Evolutionary conservation across 441 rosid genomes (phyloP), one percentile per base, ranked within the genome.

Genomic region (Corymbia citriodora): DNA sequence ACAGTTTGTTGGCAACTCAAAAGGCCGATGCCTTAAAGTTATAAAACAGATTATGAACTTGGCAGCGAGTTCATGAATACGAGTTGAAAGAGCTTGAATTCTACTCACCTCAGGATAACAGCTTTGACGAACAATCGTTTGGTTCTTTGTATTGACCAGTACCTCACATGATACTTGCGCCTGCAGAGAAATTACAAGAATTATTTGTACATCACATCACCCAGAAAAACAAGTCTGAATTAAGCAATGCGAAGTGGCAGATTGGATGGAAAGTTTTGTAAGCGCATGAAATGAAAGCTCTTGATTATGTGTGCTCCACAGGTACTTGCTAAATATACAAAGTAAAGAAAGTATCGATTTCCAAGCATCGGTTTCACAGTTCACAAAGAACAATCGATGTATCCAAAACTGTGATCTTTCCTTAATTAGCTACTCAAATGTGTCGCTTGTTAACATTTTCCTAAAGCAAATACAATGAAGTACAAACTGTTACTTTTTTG

Each of bases 71-170:
- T 23, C 16, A 45, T 13, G 52, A 79, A 79, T 79, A 45, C 29
- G 23, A 79, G 85, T 40, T 79, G 2, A 45, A 29, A 63, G n/a
- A 79, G 53, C 52, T 79, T 45, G 53, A 79, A 45, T 45, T 79
- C 85, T 45, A 45, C 85, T 88, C 72, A 86, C 92, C 81, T 86
- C 87, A 25, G 90, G 55, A 82, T 49, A 91, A 89, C 96, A 95
- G 88, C 93, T 91, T 74, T 94, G 96, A 74, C 93, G 94, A 68
- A 90, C 90, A 65, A 94, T 91, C 8, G 95, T 94, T 92, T 92
- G 95, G 90, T 89, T 93, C 87, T 83, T 92, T n/a, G 93, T 94
- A 88, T 94, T 87, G 31, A 95, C 91, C 85, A 91, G 45, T 88
- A 94, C 90, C 74, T 93, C 96, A 63, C 96, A 94, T 83, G 95